These are phyloP conservation scores for Cryptosporidium parvum DNA, from an alignment of 169 alveolate species.

Conservation along the genomic window DNA sequence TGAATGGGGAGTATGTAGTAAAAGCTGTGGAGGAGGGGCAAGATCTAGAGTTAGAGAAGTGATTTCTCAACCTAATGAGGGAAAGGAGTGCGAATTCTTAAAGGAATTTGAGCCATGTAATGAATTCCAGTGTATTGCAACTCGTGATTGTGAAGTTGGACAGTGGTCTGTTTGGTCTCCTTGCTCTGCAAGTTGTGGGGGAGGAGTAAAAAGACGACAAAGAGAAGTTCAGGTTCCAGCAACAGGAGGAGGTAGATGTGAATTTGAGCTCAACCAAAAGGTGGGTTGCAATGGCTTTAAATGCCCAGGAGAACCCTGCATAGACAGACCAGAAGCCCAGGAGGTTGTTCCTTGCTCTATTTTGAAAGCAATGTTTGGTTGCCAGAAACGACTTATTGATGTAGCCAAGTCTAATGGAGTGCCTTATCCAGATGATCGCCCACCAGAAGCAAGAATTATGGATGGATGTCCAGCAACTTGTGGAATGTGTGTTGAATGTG, in stretches of 20 bases:
- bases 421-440: constrained; percentile 78
- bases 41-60: constrained; percentile 25
- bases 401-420: constrained; percentile 78
- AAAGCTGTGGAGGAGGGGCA: constrained; percentile 81
- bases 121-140: constrained; percentile 67
- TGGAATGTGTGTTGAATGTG: constrained; percentile 81
- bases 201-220: constrained; percentile 80
- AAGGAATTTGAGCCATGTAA: constrained; percentile 78
- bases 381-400: constrained; percentile 76
- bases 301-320: constrained; percentile 78
- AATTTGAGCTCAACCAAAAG: constrained; percentile 44
- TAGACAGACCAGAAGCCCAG: constrained; percentile 79
- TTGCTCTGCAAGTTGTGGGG: constrained; percentile 81
- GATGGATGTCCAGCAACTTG: constrained; percentile 82
- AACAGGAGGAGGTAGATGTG: constrained; percentile 67
- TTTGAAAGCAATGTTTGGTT: constrained; percentile 80
- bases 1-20: constrained; percentile 80
- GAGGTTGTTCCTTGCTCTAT: constrained; percentile 80
- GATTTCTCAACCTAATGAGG: constrained; percentile 74
- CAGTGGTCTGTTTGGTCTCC: constrained; percentile 82
- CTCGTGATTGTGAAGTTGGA: constrained; percentile 80
- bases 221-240: constrained; percentile 77
- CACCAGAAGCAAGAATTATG: constrained; percentile 80
- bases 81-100: constrained; percentile 72
- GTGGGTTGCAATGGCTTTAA: constrained; percentile 77